Conservation (phyloP, 129 eudicot genomes). For the Gnaphalium uliginosum region DNA sequence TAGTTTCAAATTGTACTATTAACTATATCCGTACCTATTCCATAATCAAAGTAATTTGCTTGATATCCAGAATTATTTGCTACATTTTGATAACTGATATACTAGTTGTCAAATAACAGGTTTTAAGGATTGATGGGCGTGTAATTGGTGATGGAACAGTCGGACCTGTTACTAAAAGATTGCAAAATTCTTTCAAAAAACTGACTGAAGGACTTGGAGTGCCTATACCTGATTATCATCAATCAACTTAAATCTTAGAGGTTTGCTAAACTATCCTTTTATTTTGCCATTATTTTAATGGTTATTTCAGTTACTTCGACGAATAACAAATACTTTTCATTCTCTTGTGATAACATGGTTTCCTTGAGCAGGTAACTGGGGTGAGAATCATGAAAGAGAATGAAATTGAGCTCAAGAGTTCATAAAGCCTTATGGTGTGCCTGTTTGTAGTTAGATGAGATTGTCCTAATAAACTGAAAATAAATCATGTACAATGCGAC, state of each 20-base stretch:
- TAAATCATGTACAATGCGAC: not conserved
- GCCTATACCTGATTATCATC: conserved; percentile 75
- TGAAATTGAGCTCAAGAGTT: not conserved
- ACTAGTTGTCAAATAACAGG: conserved; percentile 44
- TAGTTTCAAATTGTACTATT: not conserved
- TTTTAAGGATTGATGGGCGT: conserved; percentile 82
- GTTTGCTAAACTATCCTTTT: not conserved
- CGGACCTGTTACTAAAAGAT: conserved; percentile 75
- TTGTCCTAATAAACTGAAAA: not conserved
- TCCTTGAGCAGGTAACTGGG: conserved; percentile 21
- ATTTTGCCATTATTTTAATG: not conserved
- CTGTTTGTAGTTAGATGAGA: not conserved
- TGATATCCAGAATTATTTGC: not conserved
- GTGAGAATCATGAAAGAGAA: not conserved
- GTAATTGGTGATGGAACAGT: conserved; percentile 74
- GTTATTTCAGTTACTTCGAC: not conserved
- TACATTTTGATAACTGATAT: not conserved
- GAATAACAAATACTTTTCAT: not conserved
- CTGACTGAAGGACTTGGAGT: conserved; percentile 75
- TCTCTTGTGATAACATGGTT: not conserved
- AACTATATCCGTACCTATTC: not conserved
- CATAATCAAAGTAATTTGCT: not conserved
- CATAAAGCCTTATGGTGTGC: not conserved
- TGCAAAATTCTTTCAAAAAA: conserved; percentile 61
- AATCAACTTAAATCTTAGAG: conserved; percentile 32